phyloP scores from a whole-genome alignment of 352 stramenopile genomes.

The Phytophthora constricta region DNA sequence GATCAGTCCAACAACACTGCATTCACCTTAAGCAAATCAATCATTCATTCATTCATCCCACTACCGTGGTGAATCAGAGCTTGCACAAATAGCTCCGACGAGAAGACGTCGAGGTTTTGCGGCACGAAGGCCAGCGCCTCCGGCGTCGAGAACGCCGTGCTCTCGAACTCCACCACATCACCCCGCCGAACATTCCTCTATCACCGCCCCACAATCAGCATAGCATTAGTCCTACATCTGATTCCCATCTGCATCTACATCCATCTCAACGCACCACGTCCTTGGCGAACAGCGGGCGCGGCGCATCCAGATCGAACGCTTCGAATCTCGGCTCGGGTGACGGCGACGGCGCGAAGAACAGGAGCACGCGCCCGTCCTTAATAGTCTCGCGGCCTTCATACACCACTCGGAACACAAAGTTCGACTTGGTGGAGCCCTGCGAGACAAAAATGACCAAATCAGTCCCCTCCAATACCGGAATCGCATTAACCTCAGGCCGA shows the following conservation, averaged over 20 bases:
- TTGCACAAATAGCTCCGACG: conserved; percentile 59
- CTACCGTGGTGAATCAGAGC: conserved; percentile 70
- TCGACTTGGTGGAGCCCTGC: conserved; percentile 53
- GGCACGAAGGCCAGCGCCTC: conserved; percentile 70
- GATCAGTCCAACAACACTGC: background rate
- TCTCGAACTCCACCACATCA: conserved; percentile 73
- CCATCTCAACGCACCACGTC: conserved; percentile 50
- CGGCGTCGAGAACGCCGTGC: conserved; percentile 59
- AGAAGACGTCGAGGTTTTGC: conserved; percentile 55
- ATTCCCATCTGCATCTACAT: too few species aligned
- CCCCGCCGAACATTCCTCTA: conserved; percentile 56
- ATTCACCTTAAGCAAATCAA: background rate
- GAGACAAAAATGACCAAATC: background rate
- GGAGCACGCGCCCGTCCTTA: conserved; percentile 53
- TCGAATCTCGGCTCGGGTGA: conserved; percentile 61
- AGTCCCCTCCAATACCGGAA: conserved; percentile 1
- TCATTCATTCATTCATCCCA: background rate
- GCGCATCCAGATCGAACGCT: conserved; percentile 62
- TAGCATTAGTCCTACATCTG: too few species aligned
- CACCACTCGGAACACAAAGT: conserved; percentile 60
- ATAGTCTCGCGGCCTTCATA: conserved; percentile 52
- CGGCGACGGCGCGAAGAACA: conserved; percentile 60
- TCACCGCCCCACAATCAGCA: conserved; percentile 50
- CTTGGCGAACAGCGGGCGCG: conserved; percentile 69
- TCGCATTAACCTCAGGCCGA: background rate